Conservation (phyloP, 2,329 filamentous ascomycete species). For the Diaporthe aspalathi region DNA sequence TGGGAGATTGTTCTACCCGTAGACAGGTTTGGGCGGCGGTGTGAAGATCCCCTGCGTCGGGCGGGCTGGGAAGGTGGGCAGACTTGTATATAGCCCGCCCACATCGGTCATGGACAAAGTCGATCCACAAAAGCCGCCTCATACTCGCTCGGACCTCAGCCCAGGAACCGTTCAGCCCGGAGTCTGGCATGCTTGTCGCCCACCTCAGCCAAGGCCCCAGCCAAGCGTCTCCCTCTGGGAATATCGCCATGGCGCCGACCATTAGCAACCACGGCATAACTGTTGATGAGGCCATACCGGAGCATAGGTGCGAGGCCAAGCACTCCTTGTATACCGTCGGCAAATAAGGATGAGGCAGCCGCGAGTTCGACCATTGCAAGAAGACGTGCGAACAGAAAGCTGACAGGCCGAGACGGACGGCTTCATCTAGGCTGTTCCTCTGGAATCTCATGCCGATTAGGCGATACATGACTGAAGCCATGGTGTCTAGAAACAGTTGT, state of each 20-base stretch:
- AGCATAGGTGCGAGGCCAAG: constrained; percentile 16
- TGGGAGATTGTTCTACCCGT: not conserved
- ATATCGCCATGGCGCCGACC: constrained; percentile 44
- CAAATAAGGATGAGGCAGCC: constrained; percentile 41
- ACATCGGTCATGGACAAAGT: constrained; percentile 31
- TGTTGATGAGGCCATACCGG: constrained; percentile 32
- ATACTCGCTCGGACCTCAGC: constrained; percentile 9
- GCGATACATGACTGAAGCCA: constrained; percentile 56
- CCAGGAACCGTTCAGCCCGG: constrained; percentile 41
- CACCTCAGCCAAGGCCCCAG: constrained; percentile 42
- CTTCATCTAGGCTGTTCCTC: constrained; percentile 47
- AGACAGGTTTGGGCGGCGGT: not conserved
- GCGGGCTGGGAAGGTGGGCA: not conserved
- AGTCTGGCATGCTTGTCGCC: constrained; percentile 40
- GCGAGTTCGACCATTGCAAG: constrained; percentile 49
- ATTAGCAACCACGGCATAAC: constrained; percentile 46
- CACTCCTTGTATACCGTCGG: constrained; percentile 37
- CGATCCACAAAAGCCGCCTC: constrained; percentile 32
- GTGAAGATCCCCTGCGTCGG: not conserved
- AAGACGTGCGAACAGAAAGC: constrained; percentile 52
- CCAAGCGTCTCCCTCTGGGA: constrained; percentile 42
- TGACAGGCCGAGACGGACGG: constrained; percentile 53
- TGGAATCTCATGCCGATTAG: constrained; percentile 50
- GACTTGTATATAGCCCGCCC: not conserved
- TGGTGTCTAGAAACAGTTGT: constrained; percentile 44